Evolutionary conservation across 345 rosid genomes (phyloP).

Genomic region (Eucalyptus victrix): DNA sequence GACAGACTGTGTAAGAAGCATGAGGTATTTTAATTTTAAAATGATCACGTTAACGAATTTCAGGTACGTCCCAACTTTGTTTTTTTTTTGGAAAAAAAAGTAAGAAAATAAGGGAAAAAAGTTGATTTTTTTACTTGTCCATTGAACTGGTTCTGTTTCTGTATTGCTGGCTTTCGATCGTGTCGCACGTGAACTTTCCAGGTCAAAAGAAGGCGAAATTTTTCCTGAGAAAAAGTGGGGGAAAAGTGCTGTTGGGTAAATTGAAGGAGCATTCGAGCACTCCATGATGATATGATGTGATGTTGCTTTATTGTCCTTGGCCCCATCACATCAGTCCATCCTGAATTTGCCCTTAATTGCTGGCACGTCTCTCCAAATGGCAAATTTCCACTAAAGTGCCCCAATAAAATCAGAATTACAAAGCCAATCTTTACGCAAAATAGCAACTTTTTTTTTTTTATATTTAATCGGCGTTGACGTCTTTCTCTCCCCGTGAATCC

Average conservation of each 20-base stretch:
- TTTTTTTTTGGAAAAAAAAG: neutral
- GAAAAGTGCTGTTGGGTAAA: neutral
- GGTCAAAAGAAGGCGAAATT: neutral
- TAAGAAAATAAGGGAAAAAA: neutral
- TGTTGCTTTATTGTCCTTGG: neutral
- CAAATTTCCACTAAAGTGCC: neutral
- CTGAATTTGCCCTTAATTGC: neutral
- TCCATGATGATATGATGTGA: neutral
- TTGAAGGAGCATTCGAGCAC: neutral
- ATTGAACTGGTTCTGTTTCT: neutral
- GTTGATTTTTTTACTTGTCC: neutral
- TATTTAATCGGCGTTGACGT: neutral
- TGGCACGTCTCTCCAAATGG: neutral
- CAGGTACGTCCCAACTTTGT: too few relatives aligned
- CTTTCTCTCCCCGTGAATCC: neutral
- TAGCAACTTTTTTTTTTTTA: neutral
- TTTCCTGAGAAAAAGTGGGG: neutral
- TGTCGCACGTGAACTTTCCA: neutral
- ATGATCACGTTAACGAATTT: neutral
- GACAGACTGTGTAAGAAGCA: too few relatives aligned
- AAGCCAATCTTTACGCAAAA: too few relatives aligned
- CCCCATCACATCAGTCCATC: neutral
- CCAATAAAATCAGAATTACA: neutral
- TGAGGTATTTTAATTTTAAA: neutral
- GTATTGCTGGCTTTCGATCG: neutral